Evolutionary conservation across 345 rosid genomes (phyloP), one percentile per base, ranked within the genome.

Genomic region (Rubroshorea leprosula): DNA sequence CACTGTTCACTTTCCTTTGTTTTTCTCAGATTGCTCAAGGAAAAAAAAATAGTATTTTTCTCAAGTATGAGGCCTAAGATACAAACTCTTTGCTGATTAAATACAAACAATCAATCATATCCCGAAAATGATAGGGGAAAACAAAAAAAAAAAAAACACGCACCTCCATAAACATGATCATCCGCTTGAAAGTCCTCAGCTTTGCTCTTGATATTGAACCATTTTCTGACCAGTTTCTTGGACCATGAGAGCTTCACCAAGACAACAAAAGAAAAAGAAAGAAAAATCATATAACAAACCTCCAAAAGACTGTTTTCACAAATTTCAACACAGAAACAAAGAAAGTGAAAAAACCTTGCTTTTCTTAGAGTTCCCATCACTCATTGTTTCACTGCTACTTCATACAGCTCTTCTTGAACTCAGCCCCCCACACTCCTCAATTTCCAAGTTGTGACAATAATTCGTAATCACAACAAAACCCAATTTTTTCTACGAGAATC

Each of bases 181-280:
- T 92, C 95, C n/a, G 99, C 89, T 67, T 86, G 91, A 69, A 83
- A 86, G 49, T 85, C 87, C 69, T 87, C 94, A 29, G 60, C 72
- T 80, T 93, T 93, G 86, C 90, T 78, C 82, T 78, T 87, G 85
- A 93, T 76, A 73, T 89, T 93, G 73, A 89, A 89, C 90, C 80
- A 76, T 77, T 89, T 93, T 67, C 94, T 85, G 69, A 82, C 87
- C 86, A 89, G 80, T 75, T 79, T 89, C 71, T 85, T 89, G 55
- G 99, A 82, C 97, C 99, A 93, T 19, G 99, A 83, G 70, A 93
- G 73, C 99, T 93, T 82, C 76, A 80, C 55, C 70, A 73, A 49
- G 52, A 48, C 29, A 41, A 55, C 25, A 1, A 17, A 51, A 25
- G 21, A 39, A 24, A 4, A 41, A 57, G 11, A 38, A 55, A 25